Conservation (phyloP, 2,329 filamentous ascomycete genomes). For the Chaetomiaceae sp. region DNA sequence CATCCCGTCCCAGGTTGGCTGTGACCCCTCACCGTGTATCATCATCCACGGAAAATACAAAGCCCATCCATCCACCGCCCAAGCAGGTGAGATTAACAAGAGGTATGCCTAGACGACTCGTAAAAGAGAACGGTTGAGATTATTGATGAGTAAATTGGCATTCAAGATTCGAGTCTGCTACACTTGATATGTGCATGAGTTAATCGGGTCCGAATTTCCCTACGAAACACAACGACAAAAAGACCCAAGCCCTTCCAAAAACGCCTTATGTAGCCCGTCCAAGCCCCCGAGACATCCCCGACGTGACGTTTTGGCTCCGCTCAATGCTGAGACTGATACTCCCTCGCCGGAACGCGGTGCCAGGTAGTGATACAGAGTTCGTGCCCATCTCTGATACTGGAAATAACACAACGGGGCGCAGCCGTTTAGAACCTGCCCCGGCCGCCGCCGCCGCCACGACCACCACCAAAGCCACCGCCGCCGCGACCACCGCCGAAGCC, state of each 20-base stretch:
- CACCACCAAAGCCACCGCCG: conserved; percentile 28
- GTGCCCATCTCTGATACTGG: background rate
- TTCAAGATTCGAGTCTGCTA: conserved; percentile 5
- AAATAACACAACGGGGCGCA: background rate
- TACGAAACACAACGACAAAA: conserved; percentile 15
- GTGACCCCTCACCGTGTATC: too few relatives aligned
- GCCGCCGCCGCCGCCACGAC: conserved; percentile 12
- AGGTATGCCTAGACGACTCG: too few relatives aligned
- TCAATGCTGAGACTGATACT: conserved; percentile 2
- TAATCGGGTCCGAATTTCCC: conserved; percentile 8
- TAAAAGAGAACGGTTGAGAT: too few relatives aligned
- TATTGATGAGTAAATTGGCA: background rate
- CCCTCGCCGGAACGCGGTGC: background rate
- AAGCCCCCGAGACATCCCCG: conserved; percentile 19
- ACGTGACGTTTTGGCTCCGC: conserved; percentile 11
- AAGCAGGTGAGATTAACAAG: too few relatives aligned
- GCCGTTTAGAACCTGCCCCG: conserved; percentile 14
- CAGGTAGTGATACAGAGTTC: conserved; percentile 8
- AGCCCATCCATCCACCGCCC: too few relatives aligned
- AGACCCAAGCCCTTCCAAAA: conserved; percentile 18
- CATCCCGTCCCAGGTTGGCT: too few relatives aligned
- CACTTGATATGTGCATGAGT: conserved; percentile 14
- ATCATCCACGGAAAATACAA: too few relatives aligned
- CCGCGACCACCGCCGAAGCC: conserved; percentile 21
- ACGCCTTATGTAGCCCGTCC: conserved; percentile 25